These are phyloP conservation scores for Pseudevernia furfuracea DNA, from an alignment of 495 filamentous ascomycete genomes.

Conservation along the genomic window DNA sequence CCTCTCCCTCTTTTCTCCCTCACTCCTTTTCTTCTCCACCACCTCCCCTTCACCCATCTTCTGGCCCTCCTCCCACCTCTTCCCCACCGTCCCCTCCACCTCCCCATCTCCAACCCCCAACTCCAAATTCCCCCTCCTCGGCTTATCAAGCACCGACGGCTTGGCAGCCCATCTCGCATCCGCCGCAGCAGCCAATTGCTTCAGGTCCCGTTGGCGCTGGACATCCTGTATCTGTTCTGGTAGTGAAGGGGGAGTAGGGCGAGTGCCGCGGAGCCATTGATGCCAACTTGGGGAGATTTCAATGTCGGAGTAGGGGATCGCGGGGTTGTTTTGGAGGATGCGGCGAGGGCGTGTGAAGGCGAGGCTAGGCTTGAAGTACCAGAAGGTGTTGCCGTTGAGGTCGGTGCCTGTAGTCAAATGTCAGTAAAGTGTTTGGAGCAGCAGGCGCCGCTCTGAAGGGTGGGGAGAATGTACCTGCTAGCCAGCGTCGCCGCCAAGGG, in stretches of 20 bases:
- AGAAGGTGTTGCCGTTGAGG: conserved; percentile 84
- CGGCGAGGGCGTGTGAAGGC: conserved; percentile 47
- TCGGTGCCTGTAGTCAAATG: conserved; percentile 59
- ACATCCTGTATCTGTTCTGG: conserved; percentile 68
- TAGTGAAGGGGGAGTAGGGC: conserved; percentile 59
- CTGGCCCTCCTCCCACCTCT: conserved; percentile 22
- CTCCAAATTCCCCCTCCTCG: conserved; percentile 31
- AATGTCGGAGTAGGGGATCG: conserved; percentile 61
- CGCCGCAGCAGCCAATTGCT: conserved; percentile 64
- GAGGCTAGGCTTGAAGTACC: conserved; percentile 72
- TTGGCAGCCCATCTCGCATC: conserved; percentile 84
- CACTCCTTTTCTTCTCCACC: conserved; percentile 25
- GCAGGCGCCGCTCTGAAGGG: not conserved
- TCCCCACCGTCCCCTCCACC: conserved; percentile 25
- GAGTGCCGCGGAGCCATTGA: conserved; percentile 89
- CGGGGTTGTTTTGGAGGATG: conserved; percentile 60
- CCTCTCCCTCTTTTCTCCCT: conserved; percentile 22
- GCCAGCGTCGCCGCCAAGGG: conserved; percentile 77
- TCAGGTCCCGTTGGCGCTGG: conserved; percentile 58
- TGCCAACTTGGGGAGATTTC: conserved; percentile 70
- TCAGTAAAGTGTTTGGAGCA: conserved; percentile 16
- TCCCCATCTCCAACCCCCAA: conserved; percentile 29
- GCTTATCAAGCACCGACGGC: conserved; percentile 54
- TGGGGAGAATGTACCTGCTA: conserved; percentile 51
- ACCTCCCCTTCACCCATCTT: conserved; percentile 13